Conservation (phyloP, 1,284 basidiomycete genomes). For the Austropuccinia psidii region DNA sequence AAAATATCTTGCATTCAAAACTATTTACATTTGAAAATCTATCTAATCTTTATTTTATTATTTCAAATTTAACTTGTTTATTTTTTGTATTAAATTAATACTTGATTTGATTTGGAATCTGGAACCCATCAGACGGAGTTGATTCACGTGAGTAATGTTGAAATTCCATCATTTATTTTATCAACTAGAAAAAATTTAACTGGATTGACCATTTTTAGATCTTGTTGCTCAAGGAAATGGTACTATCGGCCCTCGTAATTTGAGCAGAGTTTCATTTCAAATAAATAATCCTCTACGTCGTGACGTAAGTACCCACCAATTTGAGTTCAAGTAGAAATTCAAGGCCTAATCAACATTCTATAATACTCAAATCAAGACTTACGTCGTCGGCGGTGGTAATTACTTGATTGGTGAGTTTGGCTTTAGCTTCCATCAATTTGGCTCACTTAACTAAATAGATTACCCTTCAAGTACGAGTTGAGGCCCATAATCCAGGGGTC, state of each 20-base stretch:
- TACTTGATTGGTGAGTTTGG: constrained; percentile 26
- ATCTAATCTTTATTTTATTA: background rate
- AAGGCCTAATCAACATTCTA: no score
- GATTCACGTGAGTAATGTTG: constrained; percentile 17
- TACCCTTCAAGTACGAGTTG: constrained; percentile 12
- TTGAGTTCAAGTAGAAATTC: no score
- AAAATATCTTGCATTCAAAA: no score
- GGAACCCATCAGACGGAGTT: constrained; percentile 36
- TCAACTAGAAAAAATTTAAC: background rate
- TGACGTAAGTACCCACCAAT: constrained; percentile 23
- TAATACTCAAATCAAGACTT: no score
- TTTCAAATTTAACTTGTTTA: background rate
- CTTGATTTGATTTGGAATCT: no score
- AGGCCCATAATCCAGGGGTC: constrained; percentile 16
- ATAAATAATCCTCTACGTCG: constrained; percentile 16
- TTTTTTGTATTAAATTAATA: no score
- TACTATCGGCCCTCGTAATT: constrained; percentile 25
- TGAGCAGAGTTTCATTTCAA: background rate
- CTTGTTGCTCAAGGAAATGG: constrained; percentile 30
- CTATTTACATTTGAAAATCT: background rate
- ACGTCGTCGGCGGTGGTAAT: constrained; percentile 29
- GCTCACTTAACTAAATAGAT: background rate
- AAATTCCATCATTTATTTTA: background rate
- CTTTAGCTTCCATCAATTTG: background rate
- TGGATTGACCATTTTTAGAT: background rate